A percentile compares a stretch with the other conserved stretches of the same genome.
Evolutionary conservation across 129 eudicot species (phyloP).

Genomic region (Pulicaria dysenterica): DNA sequence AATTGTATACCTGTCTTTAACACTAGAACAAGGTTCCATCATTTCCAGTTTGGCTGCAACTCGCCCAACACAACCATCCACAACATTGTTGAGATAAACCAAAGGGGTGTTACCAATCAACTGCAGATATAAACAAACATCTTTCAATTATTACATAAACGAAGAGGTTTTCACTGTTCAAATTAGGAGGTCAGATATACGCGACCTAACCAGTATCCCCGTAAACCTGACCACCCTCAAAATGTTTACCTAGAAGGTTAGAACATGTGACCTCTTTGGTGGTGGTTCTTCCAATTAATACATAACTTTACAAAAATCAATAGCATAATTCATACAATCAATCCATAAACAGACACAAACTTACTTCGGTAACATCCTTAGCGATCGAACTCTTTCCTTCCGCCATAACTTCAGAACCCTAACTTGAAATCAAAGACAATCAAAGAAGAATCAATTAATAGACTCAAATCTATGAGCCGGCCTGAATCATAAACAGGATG

Average conservation of each 20-base stretch:
- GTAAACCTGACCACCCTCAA: too few species aligned
- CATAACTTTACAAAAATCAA: not conserved
- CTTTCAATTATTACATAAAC: not conserved
- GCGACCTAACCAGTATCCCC: too few species aligned
- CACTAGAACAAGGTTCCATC: constrained; percentile 97
- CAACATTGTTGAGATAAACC: constrained; percentile 69
- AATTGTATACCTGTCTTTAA: constrained; percentile 65
- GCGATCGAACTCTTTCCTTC: constrained; percentile 60
- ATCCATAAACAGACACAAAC: constrained; percentile 22
- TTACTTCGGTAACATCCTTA: constrained; percentile 84
- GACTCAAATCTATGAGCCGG: constrained; percentile 19
- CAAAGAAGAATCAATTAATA: constrained; percentile 3
- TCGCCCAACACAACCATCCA: constrained; percentile 82
- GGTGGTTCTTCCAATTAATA: not conserved
- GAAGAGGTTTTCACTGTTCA: too few species aligned
- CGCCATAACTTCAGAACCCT: constrained; percentile 42
- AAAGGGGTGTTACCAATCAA: constrained; percentile 83
- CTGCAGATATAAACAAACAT: constrained; percentile 38
- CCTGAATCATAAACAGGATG: constrained; percentile 10
- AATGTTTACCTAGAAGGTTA: too few species aligned
- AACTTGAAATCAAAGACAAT: constrained; percentile 8
- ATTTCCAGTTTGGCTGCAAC: constrained; percentile 75
- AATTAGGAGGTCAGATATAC: too few species aligned
- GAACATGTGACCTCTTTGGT: too few species aligned
- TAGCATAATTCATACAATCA: not conserved